A percentile compares a stretch with the other conserved stretches of the same genome.
Evolutionary conservation across 805 yeast species (phyloP).

Genomic region (Candida odintsovae): DNA sequence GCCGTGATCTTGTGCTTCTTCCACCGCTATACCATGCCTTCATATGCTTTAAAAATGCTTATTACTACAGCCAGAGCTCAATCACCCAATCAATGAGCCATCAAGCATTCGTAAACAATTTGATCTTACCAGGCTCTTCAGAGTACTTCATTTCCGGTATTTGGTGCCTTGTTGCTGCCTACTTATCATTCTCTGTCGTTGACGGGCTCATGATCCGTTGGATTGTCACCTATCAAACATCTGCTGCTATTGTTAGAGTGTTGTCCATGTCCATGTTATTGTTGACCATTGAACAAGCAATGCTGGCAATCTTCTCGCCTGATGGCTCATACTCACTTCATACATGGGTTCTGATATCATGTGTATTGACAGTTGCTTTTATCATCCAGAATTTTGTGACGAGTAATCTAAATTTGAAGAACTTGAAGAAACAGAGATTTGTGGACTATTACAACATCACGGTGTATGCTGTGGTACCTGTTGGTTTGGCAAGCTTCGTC

Average conservation of each 20-base stretch:
- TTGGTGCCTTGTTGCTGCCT: slow-evolving; percentile 92
- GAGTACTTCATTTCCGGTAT: slow-evolving; percentile 78
- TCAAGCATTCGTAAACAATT: neutral
- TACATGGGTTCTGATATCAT: slow-evolving; percentile 88
- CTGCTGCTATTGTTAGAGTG: slow-evolving; percentile 86
- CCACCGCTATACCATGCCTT: slow-evolving; percentile 56
- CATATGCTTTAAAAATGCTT: slow-evolving; percentile 30
- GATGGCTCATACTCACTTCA: slow-evolving; percentile 72
- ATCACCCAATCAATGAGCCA: slow-evolving; percentile 2
- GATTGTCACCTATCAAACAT: slow-evolving; percentile 84
- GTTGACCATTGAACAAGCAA: slow-evolving; percentile 61
- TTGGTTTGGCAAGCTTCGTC: slow-evolving; percentile 88
- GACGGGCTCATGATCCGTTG: slow-evolving; percentile 91
- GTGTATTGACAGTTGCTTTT: slow-evolving; percentile 73
- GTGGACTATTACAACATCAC: slow-evolving; percentile 84
- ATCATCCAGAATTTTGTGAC: slow-evolving; percentile 87
- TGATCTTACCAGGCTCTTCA: slow-evolving; percentile 61
- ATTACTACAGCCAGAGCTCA: slow-evolving; percentile 1
- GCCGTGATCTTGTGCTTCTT: slow-evolving; percentile 69
- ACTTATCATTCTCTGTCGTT: slow-evolving; percentile 73
- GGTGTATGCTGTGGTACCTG: slow-evolving; percentile 97
- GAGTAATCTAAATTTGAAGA: slow-evolving; percentile 50
- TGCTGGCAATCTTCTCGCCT: slow-evolving; percentile 64
- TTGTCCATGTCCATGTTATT: slow-evolving; percentile 74
- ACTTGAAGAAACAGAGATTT: slow-evolving; percentile 41